Evolutionary conservation across 192 early-diverging fungal genomes (phyloP), one percentile per base, ranked within the genome.

Genomic region (Rhizoclosmatium sp.): DNA sequence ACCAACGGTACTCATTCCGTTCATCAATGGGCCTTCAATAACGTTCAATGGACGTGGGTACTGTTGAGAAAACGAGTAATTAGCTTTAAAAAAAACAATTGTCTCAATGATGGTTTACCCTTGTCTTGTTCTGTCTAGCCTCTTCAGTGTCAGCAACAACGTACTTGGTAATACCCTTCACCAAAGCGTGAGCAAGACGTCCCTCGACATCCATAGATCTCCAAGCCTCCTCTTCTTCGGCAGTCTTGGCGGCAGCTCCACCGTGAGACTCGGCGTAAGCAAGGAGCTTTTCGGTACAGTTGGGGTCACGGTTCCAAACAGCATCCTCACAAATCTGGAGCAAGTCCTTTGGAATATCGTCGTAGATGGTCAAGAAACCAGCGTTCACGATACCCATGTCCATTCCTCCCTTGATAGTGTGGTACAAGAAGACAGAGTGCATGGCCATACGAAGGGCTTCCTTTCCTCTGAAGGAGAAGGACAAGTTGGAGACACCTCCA

Each of bases 351-450:
- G 95, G 95, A 69, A 98, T 95, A 51, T 98, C 96, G 80, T 96
- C 95, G 76, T 98, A 97, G 67, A 97, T 96, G 51, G 96, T 95
- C 85, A 97, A 87, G 89, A 95, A 95, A 70, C 96, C 97, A 4
- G 97, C 95, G 81, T 97, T 97, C 79, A 98, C 97, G 75, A 98
- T 98, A 79, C 97, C 97, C 97, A 98, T 97, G 85, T 97, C 97
- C 93, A 98, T 93, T 16, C 96, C 95, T 42, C 85, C 92, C 76
- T 92, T 87, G 80, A 92, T 93, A 40, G 93, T 84, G 76, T 96
- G 94, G 85, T 91, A 96, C 72, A 97, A 83, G 80, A 98, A 98
- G 5, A 98, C 97, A 69, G 92, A 93, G 89, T 98, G 95, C 96
- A 98, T 97, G 10, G 96, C 95, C 84, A 95, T 93, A 82, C 97